Conservation (phyloP, 129 eudicot genomes). For the Oenanthe sinensis region DNA sequence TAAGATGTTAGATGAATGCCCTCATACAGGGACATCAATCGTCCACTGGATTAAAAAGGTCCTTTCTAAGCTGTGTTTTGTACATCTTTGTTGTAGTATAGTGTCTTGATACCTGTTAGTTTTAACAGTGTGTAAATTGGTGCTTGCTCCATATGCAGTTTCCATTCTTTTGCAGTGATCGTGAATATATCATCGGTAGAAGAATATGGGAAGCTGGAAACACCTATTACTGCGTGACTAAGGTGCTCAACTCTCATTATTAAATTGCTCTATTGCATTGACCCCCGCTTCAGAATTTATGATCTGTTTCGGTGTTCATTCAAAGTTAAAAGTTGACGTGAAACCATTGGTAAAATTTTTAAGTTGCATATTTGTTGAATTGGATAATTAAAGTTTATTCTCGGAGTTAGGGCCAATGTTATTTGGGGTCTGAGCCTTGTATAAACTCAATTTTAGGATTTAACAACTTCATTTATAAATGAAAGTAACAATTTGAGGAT, state of each 20-base stretch:
- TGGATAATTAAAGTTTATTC: background rate
- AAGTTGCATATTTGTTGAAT: background rate
- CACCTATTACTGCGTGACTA: constrained; percentile 74
- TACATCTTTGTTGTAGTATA: background rate
- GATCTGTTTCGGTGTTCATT: background rate
- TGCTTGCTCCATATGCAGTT: constrained; percentile 46
- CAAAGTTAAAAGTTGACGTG: background rate
- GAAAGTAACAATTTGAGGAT: background rate
- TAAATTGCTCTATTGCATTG: background rate
- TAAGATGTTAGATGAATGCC: constrained; percentile 76
- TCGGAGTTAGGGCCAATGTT: background rate
- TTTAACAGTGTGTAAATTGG: background rate
- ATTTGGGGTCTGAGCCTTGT: background rate
- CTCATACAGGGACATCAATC: constrained; percentile 65
- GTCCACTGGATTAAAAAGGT: constrained; percentile 97
- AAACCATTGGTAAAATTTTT: background rate
- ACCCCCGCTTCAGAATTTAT: background rate
- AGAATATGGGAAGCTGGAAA: constrained; percentile 94
- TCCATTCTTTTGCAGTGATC: constrained; percentile 95
- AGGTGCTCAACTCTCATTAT: constrained; percentile 37
- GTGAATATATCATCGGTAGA: constrained; percentile 87
- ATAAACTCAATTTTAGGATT: background rate
- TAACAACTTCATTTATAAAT: background rate
- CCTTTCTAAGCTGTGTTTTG: constrained; percentile 8
- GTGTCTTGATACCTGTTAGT: constrained; percentile 4